A percentile compares a stretch with the other conserved stretches of the same genome.
Conservation (phyloP, 345 rosid genomes). For the Isatis tinctoria region DNA sequence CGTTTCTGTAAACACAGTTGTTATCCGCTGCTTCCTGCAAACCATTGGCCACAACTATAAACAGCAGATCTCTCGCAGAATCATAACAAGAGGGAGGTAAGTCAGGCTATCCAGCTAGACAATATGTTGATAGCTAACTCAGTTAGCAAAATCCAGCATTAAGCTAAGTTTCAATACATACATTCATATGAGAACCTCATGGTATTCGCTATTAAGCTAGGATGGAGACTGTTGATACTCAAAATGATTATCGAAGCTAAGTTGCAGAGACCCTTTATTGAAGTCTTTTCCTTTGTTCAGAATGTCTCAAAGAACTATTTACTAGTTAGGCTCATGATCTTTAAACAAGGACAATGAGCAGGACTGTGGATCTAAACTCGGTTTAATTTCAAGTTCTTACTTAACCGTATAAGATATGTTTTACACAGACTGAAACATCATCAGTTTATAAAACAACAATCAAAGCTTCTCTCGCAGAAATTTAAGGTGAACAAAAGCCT, state of each 20-base stretch:
- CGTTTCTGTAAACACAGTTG: constrained; percentile 70
- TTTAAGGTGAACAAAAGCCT: not conserved
- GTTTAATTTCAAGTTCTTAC: not conserved
- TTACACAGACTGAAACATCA: not conserved
- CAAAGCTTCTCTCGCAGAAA: not conserved
- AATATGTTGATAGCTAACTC: not conserved
- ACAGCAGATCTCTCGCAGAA: not conserved
- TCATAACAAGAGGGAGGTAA: not conserved
- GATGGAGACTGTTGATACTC: not conserved
- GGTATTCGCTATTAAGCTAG: not conserved
- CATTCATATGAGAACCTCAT: not conserved
- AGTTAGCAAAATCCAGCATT: not conserved
- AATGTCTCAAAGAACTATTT: too few species aligned
- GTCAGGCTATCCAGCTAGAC: not conserved
- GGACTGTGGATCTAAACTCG: not conserved
- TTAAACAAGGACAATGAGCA: not conserved
- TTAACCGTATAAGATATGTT: not conserved
- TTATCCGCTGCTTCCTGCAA: constrained; percentile 67
- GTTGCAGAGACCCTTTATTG: not conserved
- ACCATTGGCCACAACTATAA: not conserved
- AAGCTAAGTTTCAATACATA: not conserved
- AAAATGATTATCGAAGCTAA: not conserved
- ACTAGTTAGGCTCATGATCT: not conserved
- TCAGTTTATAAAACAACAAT: not conserved
- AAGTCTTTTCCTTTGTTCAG: too few species aligned